These are phyloP conservation scores for Podochytrium sp. DNA, from an alignment of 192 early-diverging fungal species.

Conservation along the genomic window DNA sequence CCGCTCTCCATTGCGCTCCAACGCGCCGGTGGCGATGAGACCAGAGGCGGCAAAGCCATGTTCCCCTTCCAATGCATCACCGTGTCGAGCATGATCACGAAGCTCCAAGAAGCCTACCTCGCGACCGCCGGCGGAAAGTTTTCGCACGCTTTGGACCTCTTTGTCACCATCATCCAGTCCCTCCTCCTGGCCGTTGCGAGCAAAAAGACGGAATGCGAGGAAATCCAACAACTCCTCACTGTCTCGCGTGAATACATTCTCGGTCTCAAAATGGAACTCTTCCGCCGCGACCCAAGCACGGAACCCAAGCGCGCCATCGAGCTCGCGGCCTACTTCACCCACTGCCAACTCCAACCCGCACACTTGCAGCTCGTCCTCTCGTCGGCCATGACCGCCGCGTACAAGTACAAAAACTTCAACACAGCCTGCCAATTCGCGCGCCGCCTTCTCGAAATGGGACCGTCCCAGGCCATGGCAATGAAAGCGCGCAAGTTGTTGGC, in stretches of 20 bases:
- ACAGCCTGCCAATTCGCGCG: conserved; percentile 88
- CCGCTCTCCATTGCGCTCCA: conserved; percentile 72
- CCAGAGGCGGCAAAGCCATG: conserved; percentile 26
- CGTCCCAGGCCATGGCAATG: conserved; percentile 74
- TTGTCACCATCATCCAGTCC: conserved; percentile 77
- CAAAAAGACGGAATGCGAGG: conserved; percentile 68
- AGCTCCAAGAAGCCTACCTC: conserved; percentile 85
- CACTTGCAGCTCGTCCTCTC: conserved; percentile 88
- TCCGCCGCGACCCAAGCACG: conserved; percentile 66
- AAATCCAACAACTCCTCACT: conserved; percentile 74
- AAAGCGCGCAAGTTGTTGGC: conserved; percentile 46
- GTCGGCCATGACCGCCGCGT: conserved; percentile 84
- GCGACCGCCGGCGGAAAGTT: conserved; percentile 84
- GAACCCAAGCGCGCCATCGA: conserved; percentile 77
- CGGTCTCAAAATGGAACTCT: conserved; percentile 83
- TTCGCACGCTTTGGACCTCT: conserved; percentile 73
- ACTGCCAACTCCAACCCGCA: conserved; percentile 84
- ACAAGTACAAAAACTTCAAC: conserved; percentile 82
- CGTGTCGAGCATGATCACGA: conserved; percentile 60
- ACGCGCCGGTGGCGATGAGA: conserved; percentile 55
- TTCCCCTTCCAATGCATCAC: conserved; percentile 68
- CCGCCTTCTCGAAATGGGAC: conserved; percentile 87
- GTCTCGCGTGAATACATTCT: conserved; percentile 92
- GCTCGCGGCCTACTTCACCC: conserved; percentile 94
- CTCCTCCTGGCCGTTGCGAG: conserved; percentile 77